Evolutionary conservation across 2,329 filamentous ascomycete genomes (phyloP).

Genomic region (Parascedosporium putredinis): DNA sequence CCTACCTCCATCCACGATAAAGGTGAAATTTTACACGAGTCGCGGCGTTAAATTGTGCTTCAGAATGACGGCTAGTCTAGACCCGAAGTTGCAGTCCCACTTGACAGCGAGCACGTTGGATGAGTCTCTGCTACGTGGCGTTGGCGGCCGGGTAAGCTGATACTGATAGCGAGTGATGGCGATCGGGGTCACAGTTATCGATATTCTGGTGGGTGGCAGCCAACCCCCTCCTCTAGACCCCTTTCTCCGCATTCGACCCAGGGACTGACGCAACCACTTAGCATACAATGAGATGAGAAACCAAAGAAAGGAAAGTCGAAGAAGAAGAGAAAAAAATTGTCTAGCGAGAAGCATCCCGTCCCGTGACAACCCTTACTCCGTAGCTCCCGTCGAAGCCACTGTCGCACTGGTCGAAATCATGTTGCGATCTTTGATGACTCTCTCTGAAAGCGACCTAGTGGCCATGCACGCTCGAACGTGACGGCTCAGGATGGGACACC

Average conservation of each 20-base stretch:
- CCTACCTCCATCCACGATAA: not conserved
- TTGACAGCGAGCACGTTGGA: not conserved
- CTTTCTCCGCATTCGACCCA: not conserved
- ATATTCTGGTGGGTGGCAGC: not conserved
- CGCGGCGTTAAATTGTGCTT: not conserved
- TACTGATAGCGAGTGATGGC: no score
- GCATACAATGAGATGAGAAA: not conserved
- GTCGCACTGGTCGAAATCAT: no score
- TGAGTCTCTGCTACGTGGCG: no score
- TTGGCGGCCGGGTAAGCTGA: no score
- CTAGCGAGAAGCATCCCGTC: not conserved
- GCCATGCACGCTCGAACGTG: conserved; percentile 1
- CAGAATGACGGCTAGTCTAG: no score
- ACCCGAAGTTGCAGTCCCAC: not conserved
- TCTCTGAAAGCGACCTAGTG: no score
- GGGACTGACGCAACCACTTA: not conserved
- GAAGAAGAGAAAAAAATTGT: not conserved
- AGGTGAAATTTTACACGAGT: not conserved
- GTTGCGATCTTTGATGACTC: no score
- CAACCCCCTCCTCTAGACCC: not conserved
- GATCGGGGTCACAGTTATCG: no score
- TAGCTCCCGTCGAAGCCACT: not conserved
- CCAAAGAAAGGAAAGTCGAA: no score
- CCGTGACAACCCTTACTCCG: not conserved
- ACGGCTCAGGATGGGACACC: not conserved